Percentiles rank a stretch among this genome's conserved stretches.
phyloP scores from a whole-genome alignment of 352 stramenopile genomes.

The Thalassiosira hispida region DNA sequence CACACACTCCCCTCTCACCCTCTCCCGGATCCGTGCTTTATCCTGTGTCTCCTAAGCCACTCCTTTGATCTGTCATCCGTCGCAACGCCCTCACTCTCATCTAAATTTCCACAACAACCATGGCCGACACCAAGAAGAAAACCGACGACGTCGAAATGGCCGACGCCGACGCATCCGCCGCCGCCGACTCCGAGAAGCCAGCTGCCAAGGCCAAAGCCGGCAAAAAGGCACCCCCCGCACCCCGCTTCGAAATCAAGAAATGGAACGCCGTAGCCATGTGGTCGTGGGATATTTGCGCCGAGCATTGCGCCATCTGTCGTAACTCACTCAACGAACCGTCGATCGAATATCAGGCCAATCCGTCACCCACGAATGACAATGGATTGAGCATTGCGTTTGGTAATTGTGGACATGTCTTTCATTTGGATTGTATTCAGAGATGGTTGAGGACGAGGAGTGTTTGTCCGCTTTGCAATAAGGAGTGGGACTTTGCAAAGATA shows the following conservation, averaged over 20 bases:
- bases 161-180: constrained; percentile 9
- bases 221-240: constrained; percentile 49
- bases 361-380: constrained; percentile 90
- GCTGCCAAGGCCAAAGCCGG: constrained; percentile 33
- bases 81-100: too few relatives aligned
- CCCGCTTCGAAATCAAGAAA: constrained; percentile 99
- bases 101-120: not conserved
- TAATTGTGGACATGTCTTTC: constrained; percentile 97
- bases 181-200: not conserved
- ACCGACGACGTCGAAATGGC: constrained; percentile 46
- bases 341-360: constrained; percentile 99
- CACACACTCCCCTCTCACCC: too few relatives aligned
- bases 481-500: constrained; percentile 99
- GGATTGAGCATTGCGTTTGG: constrained; percentile 88
- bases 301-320: constrained; percentile 97
- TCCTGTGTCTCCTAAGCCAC: too few relatives aligned
- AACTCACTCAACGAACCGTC: constrained; percentile 99
- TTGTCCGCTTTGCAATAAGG: constrained; percentile 99
- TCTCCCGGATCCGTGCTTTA: too few relatives aligned
- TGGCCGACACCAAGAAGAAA: constrained; percentile 35
- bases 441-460: constrained; percentile 99
- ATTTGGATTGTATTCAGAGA: constrained; percentile 99
- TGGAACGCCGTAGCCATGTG: constrained; percentile 99
- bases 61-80: too few relatives aligned
- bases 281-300: constrained; percentile 95